These are phyloP conservation scores for Brasenia schreberi DNA, from an alignment of 164 flowering plant species.

Conservation along the genomic window DNA sequence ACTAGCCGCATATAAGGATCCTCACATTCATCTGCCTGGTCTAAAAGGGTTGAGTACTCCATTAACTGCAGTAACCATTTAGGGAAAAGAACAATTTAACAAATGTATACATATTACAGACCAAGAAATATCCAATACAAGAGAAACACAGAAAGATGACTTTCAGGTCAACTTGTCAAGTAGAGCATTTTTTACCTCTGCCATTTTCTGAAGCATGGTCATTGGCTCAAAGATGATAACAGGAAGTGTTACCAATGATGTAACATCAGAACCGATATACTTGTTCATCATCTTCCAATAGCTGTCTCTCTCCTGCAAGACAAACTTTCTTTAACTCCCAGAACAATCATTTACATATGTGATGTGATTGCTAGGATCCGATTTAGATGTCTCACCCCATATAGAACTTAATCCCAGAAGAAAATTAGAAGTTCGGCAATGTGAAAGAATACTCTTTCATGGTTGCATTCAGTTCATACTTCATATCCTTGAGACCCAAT, in stretches of 20 bases:
- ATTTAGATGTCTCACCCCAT: too few species aligned
- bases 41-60: constrained; percentile 82
- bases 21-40: constrained; percentile 77
- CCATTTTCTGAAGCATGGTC: constrained; percentile 88
- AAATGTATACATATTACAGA: not conserved
- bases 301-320: constrained; percentile 54
- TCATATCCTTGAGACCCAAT: too few species aligned
- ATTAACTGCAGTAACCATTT: constrained; percentile 38
- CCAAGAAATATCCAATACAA: not conserved
- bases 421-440: too few species aligned
- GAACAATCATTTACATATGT: too few species aligned
- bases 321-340: not conserved
- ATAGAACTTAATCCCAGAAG: too few species aligned
- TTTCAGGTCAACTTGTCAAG: not conserved
- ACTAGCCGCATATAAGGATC: constrained; percentile 89
- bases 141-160: not conserved
- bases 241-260: constrained; percentile 88
- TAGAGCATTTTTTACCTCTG: constrained; percentile 42
- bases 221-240: constrained; percentile 84
- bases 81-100: not conserved
- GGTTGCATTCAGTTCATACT: too few species aligned
- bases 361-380: too few species aligned
- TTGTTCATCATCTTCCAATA: constrained; percentile 89
- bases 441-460: too few species aligned
- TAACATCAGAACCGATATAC: constrained; percentile 75